These are phyloP conservation scores for Pseudogymnoascus sp. DNA, from an alignment of 2,329 filamentous ascomycete genomes.

Conservation along the genomic window DNA sequence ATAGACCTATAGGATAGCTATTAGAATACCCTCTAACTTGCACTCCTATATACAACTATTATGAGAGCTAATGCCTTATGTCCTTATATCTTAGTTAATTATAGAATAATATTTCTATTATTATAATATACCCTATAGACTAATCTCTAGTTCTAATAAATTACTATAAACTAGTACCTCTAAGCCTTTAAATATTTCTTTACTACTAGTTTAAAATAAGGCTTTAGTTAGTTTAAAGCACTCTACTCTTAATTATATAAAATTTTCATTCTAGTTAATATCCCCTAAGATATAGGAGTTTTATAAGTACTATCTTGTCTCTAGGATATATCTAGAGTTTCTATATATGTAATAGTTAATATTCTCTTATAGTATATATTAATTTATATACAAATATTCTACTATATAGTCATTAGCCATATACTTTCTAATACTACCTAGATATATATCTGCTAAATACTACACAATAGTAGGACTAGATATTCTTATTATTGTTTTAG, in stretches of 20 bases:
- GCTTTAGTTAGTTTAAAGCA: conserved; percentile 11
- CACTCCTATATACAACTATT: too few relatives aligned
- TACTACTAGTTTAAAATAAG: neutral
- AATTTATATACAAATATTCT: neutral
- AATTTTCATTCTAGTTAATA: conserved; percentile 13
- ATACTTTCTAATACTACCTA: too few relatives aligned
- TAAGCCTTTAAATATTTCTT: conserved; percentile 7
- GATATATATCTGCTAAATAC: too few relatives aligned
- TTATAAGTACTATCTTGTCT: conserved; percentile 12
- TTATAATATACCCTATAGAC: neutral
- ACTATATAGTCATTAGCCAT: neutral
- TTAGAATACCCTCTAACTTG: too few relatives aligned
- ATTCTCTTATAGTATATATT: neutral
- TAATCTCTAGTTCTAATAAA: neutral
- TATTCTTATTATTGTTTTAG: too few relatives aligned
- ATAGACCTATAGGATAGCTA: too few relatives aligned
- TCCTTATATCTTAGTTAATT: too few relatives aligned
- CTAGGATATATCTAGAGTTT: conserved; percentile 13
- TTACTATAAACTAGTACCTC: neutral
- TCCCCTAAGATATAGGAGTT: neutral
- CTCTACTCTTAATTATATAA: conserved; percentile 14
- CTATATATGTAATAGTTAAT: conserved; percentile 7
- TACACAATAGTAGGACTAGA: too few relatives aligned
- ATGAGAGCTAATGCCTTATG: too few relatives aligned
- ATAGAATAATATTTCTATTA: neutral